Evolutionary conservation across 2,329 filamentous ascomycete genomes (phyloP).

Genomic region (Phaeosphaeria sp.): DNA sequence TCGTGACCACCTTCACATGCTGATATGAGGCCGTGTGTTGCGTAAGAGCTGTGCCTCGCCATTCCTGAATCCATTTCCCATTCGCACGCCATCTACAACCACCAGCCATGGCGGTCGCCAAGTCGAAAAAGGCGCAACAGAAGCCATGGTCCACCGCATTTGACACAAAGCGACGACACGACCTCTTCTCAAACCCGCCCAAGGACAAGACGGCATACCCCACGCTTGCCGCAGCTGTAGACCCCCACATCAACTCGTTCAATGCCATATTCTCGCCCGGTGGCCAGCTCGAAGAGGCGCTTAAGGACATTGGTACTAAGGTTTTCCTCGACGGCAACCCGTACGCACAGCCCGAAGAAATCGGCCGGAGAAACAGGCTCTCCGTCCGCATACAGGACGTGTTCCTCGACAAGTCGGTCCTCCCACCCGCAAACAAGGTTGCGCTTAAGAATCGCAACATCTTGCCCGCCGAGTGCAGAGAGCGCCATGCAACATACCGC

Average conservation of each 20-base stretch:
- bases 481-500: constrained; percentile 89
- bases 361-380: constrained; percentile 73
- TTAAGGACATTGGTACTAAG: constrained; percentile 90
- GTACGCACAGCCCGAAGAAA: constrained; percentile 59
- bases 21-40: constrained; percentile 2
- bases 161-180: constrained; percentile 83
- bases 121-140: constrained; percentile 50
- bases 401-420: constrained; percentile 78
- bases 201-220: constrained; percentile 89
- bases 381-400: constrained; percentile 81
- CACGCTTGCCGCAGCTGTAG: constrained; percentile 80
- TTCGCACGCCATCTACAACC: neutral
- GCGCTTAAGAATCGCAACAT: constrained; percentile 81
- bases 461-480: constrained; percentile 89
- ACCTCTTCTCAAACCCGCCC: constrained; percentile 87
- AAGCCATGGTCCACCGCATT: constrained; percentile 81
- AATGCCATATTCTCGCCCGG: constrained; percentile 82
- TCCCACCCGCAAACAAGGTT: constrained; percentile 84
- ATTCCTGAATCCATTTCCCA: neutral
- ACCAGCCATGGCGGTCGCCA: constrained; percentile 39
- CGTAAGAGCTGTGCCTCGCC: constrained; percentile 9
- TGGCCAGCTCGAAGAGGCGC: constrained; percentile 74
- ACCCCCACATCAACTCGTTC: constrained; percentile 94
- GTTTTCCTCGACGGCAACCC: constrained; percentile 81
- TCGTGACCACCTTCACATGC: neutral